Evolutionary conservation across 2,329 filamentous ascomycete species (phyloP).

Genomic region (Trichoderma sp.): DNA sequence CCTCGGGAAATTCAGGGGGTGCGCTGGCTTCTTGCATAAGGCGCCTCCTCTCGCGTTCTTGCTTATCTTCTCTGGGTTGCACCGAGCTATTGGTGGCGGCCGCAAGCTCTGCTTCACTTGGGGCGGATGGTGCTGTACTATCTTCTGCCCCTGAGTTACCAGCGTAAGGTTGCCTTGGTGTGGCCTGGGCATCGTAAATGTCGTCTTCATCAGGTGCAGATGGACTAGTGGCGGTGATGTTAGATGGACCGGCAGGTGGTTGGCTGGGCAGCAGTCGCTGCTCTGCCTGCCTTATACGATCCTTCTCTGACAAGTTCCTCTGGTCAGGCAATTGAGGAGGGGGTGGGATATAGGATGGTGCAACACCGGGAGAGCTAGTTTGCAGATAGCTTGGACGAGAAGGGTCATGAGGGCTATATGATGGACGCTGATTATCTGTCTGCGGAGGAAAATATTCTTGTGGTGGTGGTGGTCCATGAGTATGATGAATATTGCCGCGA

Average conservation of each 20-base stretch:
- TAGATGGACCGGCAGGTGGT: conserved; percentile 46
- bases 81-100: conserved; percentile 10
- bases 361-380: conserved; percentile 30
- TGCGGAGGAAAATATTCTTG: conserved; percentile 37
- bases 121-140: conserved; percentile 47
- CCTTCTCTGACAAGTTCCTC: conserved; percentile 75
- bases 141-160: conserved; percentile 29
- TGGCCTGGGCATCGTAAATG: conserved; percentile 54
- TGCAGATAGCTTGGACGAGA: conserved; percentile 27
- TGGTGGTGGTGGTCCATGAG: conserved; percentile 16
- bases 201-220: conserved; percentile 51
- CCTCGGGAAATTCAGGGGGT: conserved; percentile 61
- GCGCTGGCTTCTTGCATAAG: conserved; percentile 68
- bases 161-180: conserved; percentile 36
- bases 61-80: conserved; percentile 68
- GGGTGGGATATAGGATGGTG: conserved; percentile 60
- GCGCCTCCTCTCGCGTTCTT: conserved; percentile 70
- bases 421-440: conserved; percentile 43
- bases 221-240: conserved; percentile 37
- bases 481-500: neutral
- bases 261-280: conserved; percentile 79
- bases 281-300: conserved; percentile 77
- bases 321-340: conserved; percentile 62
- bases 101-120: conserved; percentile 51
- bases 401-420: conserved; percentile 30